Evolutionary conservation across 2,329 filamentous ascomycete genomes (phyloP), one percentile per base, ranked within the genome.

Genomic region (Pezicula radicicola): DNA sequence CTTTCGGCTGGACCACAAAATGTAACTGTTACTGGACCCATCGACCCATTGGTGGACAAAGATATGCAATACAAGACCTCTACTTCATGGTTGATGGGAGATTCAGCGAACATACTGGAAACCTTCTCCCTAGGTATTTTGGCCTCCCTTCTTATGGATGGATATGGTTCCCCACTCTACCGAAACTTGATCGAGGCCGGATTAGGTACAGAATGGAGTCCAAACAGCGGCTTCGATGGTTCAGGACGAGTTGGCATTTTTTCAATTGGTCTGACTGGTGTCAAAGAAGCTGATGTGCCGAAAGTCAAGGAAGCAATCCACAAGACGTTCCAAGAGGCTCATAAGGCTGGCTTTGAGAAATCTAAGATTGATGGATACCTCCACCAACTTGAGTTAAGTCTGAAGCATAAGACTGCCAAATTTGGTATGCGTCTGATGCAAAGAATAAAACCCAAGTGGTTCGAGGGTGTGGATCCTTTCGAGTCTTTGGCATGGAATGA

Each of bases 331-430:
- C 75, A 77, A 25, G 84, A 90, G 43, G 83, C 83, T 6, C 80
- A 84, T 16, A 74, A 84, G 25, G 88, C 86, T 54, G 93, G 94
- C 0, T 96, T 99, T 61, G 91, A 94, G 53, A 79, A 86, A 63
- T 84, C 86, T 61, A 99, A 99, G 70, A 90, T 99, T 53, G 90
- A 96, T 57, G 94, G 94, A 3, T 88, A 95, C 57, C 78, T 99
- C 49, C 94, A 99, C 68, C 93, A 97, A 69, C 74, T 97, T 4
- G 94, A 99, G 67, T 79, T 99, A n/a, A 81, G 86, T 0, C 74
- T 97, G 46, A 97, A 97, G 72, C 91, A 99, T 74, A 97, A 97
- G 76, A 97, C 91, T 1, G 90, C 94, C 50, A 91, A 88, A 63
- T 99, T 99, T 66, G 94, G 94, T 13, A 90, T 97, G 78, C 86